A percentile compares a stretch with the other conserved stretches of the same genome.
Conservation (phyloP, 1,284 basidiomycete genomes). For the Cerrena zonata region DNA sequence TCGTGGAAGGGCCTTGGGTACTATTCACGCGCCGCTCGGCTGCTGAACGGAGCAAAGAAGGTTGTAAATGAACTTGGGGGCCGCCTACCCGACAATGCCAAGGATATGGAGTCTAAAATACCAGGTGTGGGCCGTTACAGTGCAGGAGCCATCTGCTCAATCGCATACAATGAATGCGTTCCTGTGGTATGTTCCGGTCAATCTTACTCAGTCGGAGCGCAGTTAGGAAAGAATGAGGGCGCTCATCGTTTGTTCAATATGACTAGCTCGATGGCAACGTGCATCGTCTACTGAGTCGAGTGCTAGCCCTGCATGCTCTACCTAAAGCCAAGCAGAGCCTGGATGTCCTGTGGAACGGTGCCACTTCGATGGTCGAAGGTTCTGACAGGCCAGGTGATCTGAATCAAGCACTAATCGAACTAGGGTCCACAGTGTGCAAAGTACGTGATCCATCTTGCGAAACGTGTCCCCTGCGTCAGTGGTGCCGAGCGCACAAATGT, state of each 20-base stretch:
- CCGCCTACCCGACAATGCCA: conserved; percentile 72
- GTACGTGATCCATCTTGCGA: conserved; percentile 72
- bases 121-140: conserved; percentile 91
- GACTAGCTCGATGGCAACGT: conserved; percentile 86
- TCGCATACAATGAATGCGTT: conserved; percentile 79
- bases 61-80: conserved; percentile 65
- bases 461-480: conserved; percentile 62
- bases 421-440: conserved; percentile 88
- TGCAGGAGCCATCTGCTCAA: conserved; percentile 83
- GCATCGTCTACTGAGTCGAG: conserved; percentile 72
- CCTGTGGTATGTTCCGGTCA: conserved; percentile 62
- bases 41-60: conserved; percentile 76
- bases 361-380: conserved; percentile 59
- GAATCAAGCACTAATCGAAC: conserved; percentile 83
- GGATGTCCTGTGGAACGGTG: conserved; percentile 78
- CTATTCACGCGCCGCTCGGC: conserved; percentile 79
- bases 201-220: background rate
- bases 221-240: background rate
- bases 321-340: conserved; percentile 75
- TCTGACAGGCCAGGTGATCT: conserved; percentile 68
- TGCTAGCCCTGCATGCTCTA: conserved; percentile 76
- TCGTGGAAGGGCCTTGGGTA: conserved; percentile 91
- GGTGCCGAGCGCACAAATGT: conserved; percentile 59
- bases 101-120: conserved; percentile 77
- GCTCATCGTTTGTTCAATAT: conserved; percentile 2